These are phyloP conservation scores for Yamadazyma aaseri DNA, from an alignment of 1,139 yeast genomes.

Conservation along the genomic window DNA sequence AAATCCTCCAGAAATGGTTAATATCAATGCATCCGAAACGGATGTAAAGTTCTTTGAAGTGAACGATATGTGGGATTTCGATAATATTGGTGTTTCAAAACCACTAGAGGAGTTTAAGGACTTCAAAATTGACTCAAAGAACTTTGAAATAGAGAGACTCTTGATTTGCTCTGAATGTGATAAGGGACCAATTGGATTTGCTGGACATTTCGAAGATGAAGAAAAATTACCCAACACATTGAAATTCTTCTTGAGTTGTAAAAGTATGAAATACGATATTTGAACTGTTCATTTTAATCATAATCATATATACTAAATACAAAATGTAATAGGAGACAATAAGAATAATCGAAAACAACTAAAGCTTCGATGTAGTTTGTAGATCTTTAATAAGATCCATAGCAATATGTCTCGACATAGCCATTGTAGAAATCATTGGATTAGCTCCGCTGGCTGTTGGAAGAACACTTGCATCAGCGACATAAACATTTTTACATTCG, in stretches of 20 bases:
- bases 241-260: conserved; percentile 42
- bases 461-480: conserved; percentile 57
- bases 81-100: conserved; percentile 70
- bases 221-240: conserved; percentile 35
- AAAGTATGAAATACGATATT: conserved; percentile 37
- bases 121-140: conserved; percentile 14
- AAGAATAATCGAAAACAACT: too few relatives aligned
- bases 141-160: conserved; percentile 44
- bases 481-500: conserved; percentile 53
- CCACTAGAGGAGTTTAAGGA: conserved; percentile 26
- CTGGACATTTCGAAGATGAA: conserved; percentile 37
- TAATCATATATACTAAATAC: too few relatives aligned
- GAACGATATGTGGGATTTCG: conserved; percentile 71
- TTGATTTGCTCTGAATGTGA: conserved; percentile 75
- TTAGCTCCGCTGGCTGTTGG: conserved; percentile 64
- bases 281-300: neutral
- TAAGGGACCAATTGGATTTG: conserved; percentile 72
- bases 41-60: conserved; percentile 35
- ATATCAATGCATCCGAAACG: conserved; percentile 11
- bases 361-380: conserved; percentile 29
- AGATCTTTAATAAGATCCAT: conserved; percentile 36
- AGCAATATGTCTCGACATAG: conserved; percentile 39
- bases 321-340: too few relatives aligned
- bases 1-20: conserved; percentile 34
- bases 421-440: conserved; percentile 49